phyloP scores from a whole-genome alignment of 768 basidiomycete genomes.

The Epithele typhae region DNA sequence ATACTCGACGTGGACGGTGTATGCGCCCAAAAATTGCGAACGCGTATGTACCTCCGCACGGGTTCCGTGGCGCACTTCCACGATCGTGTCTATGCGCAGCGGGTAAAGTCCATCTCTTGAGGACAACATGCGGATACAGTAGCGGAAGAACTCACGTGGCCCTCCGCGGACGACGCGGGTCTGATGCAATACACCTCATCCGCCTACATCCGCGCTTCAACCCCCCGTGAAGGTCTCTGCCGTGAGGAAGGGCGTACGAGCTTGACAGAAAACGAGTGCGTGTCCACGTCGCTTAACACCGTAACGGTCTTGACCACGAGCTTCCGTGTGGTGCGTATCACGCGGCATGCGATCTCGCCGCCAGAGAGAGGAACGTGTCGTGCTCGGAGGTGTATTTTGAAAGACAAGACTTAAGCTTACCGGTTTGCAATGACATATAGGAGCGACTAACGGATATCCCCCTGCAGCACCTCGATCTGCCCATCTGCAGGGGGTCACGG shows the following conservation, averaged over 20 bases:
- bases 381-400: too few species aligned
- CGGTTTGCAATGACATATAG: too few species aligned
- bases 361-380: too few species aligned
- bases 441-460: too few species aligned
- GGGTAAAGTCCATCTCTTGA: conserved; percentile 27
- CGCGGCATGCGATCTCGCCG: conserved; percentile 94
- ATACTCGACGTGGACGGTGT: conserved; percentile 33
- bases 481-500: too few species aligned
- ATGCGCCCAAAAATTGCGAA: neutral
- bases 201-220: conserved; percentile 32
- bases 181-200: conserved; percentile 70
- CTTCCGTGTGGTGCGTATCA: conserved; percentile 85
- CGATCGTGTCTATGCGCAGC: conserved; percentile 85
- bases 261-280: conserved; percentile 73
- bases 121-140: too few species aligned
- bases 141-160: conserved; percentile 60
- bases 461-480: too few species aligned
- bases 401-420: too few species aligned
- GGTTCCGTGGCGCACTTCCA: conserved; percentile 65
- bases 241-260: conserved; percentile 42
- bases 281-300: conserved; percentile 87
- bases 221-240: neutral
- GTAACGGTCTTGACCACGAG: conserved; percentile 90
- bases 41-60: conserved; percentile 79
- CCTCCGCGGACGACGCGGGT: conserved; percentile 82